Evolutionary conservation across 306 rosid species (phyloP), one percentile per base, ranked within the genome.

Genomic region (Sechiopsis laciniata): DNA sequence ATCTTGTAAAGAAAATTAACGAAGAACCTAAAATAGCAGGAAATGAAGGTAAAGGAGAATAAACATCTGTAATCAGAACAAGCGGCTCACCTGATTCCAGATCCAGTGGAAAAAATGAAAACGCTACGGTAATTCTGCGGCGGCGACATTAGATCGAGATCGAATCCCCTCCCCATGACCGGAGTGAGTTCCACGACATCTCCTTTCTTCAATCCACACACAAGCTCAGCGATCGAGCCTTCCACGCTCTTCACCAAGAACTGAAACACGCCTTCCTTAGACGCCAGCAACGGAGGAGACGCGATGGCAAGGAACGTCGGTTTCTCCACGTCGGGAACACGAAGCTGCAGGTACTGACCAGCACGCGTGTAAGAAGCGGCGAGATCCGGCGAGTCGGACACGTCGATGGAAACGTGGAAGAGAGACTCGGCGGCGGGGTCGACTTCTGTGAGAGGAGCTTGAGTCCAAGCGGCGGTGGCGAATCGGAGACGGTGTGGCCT

Each of bases 291-390:
- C 13, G 97, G 99, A 40, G 99, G 91, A 66, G 99, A 94, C 7
- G 99, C 99, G 16, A 94, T 91, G 9, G 99, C 97, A 2, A 91
- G 82, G 42, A 94, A 94, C 17, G 95, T 86, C 2, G 99, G 95
- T 79, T 88, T 94, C 0, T 78, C 75, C 0, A 70, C 78, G 58
- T 89, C 87, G 0, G 89, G 81, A 1, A 94, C 85, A 3, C 90
- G 88, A 24, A 94, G 78, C 87, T 94, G 97, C 35, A 94, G 88
- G 78, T 94, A 94, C 84, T 91, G 99, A 0, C 99, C 99, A 0
- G 96, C 88, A 71, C 84, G 88, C 1, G 95, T 78, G 81, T 89
- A 85, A 1, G 96, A 89, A 15, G 81, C 24, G 8, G 85, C 91
- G 6, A 94, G 88, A 78, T 94, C 97, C 0, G 88, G 88, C 16